phyloP scores from a whole-genome alignment of 2,329 filamentous ascomycete species.

The Monilinia fructigena region DNA sequence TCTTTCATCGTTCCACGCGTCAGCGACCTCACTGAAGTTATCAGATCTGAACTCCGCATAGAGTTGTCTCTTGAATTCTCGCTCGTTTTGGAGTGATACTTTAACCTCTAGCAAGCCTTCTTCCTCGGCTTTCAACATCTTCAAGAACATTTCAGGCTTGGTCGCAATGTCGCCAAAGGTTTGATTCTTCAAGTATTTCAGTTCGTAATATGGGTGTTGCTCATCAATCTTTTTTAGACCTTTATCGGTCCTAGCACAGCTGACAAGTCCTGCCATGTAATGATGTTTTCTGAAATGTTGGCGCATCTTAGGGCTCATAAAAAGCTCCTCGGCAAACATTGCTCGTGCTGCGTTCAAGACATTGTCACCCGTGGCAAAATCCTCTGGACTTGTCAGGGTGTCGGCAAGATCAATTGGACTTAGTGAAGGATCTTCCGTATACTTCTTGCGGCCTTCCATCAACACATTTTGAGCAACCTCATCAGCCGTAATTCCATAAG shows the following conservation, averaged over 20 bases:
- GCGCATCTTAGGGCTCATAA: conserved; percentile 82
- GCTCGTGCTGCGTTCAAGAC: conserved; percentile 78
- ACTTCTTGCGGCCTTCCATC: conserved; percentile 72
- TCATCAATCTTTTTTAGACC: conserved; percentile 91
- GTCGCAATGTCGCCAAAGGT: conserved; percentile 77
- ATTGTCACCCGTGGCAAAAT: conserved; percentile 72
- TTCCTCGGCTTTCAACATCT: conserved; percentile 96
- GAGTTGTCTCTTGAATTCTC: conserved; percentile 73
- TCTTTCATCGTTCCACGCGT: conserved; percentile 90
- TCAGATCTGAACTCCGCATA: conserved; percentile 87
- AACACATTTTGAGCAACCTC: conserved; percentile 84
- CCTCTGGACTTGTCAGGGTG: conserved; percentile 64
- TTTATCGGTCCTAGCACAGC: conserved; percentile 90
- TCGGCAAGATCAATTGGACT: conserved; percentile 87
- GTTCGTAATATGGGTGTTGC: conserved; percentile 92
- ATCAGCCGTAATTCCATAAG: conserved; percentile 87
- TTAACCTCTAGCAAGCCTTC: conserved; percentile 88
- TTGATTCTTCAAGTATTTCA: conserved; percentile 93
- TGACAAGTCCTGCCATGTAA: conserved; percentile 80
- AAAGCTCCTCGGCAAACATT: conserved; percentile 89
- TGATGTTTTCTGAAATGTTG: conserved; percentile 81
- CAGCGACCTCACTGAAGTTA: conserved; percentile 90
- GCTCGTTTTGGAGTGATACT: conserved; percentile 72
- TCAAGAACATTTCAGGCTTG: conserved; percentile 85
- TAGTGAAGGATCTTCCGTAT: conserved; percentile 79